Evolutionary conservation across 352 stramenopile genomes (phyloP).

Genomic region (Pythium volutum): DNA sequence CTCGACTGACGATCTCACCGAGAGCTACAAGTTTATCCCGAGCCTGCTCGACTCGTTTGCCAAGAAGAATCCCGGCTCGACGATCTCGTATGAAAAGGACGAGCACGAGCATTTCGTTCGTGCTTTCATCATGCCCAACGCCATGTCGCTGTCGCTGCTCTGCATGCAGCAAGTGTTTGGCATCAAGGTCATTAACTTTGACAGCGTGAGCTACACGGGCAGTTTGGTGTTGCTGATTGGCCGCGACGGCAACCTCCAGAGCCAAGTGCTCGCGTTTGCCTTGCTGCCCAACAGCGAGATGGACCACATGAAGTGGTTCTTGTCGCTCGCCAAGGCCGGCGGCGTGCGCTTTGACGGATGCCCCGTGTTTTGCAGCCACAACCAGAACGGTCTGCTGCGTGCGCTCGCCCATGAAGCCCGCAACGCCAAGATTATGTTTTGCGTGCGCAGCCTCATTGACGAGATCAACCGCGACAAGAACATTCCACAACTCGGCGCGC

Average conservation of each 20-base stretch:
- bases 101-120: slow-evolving; percentile 62
- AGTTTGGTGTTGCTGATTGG: slow-evolving; percentile 57
- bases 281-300: slow-evolving; percentile 60
- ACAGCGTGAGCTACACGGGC: slow-evolving; percentile 67
- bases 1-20: slow-evolving; percentile 69
- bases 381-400: slow-evolving; percentile 53
- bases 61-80: slow-evolving; percentile 69
- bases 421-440: slow-evolving; percentile 70
- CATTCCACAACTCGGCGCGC: slow-evolving; percentile 53
- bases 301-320: slow-evolving; percentile 77
- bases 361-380: slow-evolving; percentile 59
- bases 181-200: slow-evolving; percentile 70
- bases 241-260: slow-evolving; percentile 66
- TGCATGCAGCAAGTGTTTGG: slow-evolving; percentile 67
- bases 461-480: slow-evolving; percentile 75
- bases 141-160: slow-evolving; percentile 39
- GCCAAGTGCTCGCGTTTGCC: slow-evolving; percentile 67
- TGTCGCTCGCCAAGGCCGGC: slow-evolving; percentile 46
- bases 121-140: slow-evolving; percentile 65
- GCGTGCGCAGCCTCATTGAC: slow-evolving; percentile 59
- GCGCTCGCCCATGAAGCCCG: slow-evolving; percentile 49
- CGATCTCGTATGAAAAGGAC: slow-evolving; percentile 59
- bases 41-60: slow-evolving; percentile 67
- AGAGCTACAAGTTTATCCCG: slow-evolving; percentile 84
- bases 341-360: slow-evolving; percentile 47